Conservation (phyloP, 805 yeast species). For the Candida argentea region DNA sequence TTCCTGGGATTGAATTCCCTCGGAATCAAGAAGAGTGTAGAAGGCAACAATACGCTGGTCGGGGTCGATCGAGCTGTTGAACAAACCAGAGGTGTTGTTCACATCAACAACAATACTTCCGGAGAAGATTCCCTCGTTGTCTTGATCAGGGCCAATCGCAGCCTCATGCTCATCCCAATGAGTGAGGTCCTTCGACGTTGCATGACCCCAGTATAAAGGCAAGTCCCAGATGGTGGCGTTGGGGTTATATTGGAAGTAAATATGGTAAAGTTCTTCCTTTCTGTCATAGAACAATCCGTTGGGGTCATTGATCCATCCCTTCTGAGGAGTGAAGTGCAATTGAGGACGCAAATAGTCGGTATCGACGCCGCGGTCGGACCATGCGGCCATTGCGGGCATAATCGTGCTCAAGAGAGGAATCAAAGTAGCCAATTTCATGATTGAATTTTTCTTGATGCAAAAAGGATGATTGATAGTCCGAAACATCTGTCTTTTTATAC, state of each 20-base stretch:
- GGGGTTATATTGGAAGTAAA: constrained; percentile 30
- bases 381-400: too few species aligned
- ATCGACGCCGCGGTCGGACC: too few species aligned
- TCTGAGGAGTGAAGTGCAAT: constrained; percentile 23
- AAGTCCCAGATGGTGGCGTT: constrained; percentile 19
- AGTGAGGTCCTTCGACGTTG: constrained; percentile 22
- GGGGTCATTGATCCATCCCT: constrained; percentile 36
- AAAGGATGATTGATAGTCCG: too few species aligned
- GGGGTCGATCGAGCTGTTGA: constrained; percentile 12
- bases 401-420: too few species aligned
- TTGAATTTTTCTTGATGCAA: too few species aligned
- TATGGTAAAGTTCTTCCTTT: constrained; percentile 19
- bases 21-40: constrained; percentile 19
- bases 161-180: constrained; percentile 22
- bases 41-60: constrained; percentile 26
- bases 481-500: too few species aligned
- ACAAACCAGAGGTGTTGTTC: constrained; percentile 27
- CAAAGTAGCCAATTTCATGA: too few species aligned
- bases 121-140: constrained; percentile 22
- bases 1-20: constrained; percentile 23
- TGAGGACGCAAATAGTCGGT: constrained; percentile 4
- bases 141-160: constrained; percentile 18
- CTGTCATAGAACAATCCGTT: constrained; percentile 28
- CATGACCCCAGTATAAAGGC: constrained; percentile 34
- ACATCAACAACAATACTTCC: constrained; percentile 28